Percentiles rank a stretch among this genome's conserved stretches.
These are phyloP conservation scores for Aspergillus costaricaensis DNA, from an alignment of 2,329 filamentous ascomycete genomes.

Conservation along the genomic window DNA sequence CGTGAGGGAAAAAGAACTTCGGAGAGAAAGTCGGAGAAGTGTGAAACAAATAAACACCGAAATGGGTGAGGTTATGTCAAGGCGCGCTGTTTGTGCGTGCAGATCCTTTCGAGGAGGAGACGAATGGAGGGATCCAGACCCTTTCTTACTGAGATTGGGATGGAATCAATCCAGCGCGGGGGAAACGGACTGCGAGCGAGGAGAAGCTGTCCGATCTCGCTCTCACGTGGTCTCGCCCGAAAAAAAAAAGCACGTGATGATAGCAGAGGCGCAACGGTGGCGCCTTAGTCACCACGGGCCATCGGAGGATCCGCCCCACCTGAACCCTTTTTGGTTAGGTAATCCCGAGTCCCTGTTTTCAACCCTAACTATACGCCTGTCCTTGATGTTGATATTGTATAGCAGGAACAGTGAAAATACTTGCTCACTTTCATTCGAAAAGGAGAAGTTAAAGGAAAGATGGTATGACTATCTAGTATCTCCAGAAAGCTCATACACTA, in stretches of 20 bases:
- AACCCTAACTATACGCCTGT: background rate
- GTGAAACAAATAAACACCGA: too few species aligned
- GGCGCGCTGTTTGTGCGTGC: background rate
- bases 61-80: background rate
- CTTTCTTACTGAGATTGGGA: constrained; percentile 13
- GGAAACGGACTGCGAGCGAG: constrained; percentile 2
- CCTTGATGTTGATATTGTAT: too few species aligned
- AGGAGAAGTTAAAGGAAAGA: too few species aligned
- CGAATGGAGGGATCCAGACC: constrained; percentile 3
- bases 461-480: background rate
- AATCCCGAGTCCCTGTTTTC: background rate
- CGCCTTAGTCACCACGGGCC: constrained; percentile 1
- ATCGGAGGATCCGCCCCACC: background rate
- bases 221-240: constrained; percentile 17
- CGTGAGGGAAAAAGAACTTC: background rate
- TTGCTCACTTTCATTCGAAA: too few species aligned
- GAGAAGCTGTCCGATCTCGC: constrained; percentile 28
- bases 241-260: constrained; percentile 14
- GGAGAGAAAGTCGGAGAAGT: background rate
- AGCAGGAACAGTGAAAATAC: too few species aligned
- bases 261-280: background rate
- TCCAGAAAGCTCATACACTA: background rate
- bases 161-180: constrained; percentile 15
- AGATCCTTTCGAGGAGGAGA: background rate
- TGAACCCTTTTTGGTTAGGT: background rate